Evolutionary conservation across 441 rosid species (phyloP), one percentile per base, ranked within the genome.

Genomic region (Geranium incanum): DNA sequence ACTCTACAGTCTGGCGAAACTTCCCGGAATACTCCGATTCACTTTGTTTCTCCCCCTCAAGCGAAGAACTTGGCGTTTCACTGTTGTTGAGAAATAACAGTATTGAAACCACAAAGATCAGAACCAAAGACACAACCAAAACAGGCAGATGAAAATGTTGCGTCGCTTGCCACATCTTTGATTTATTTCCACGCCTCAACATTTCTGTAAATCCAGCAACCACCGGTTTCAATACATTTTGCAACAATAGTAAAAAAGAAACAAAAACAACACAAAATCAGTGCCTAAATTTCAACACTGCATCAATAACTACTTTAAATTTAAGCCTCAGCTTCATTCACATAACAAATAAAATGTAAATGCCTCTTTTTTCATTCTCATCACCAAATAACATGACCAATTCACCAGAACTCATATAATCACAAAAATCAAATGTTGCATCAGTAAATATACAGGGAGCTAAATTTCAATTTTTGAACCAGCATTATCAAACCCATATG

Each of bases 171-270:
- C 81, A 79, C 7, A 74, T 67, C 82, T 77, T 88, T 28, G 71
- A 28, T 81, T 77, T 85, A 16, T 70, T 70, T 59, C 83, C 83
- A 48, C 70, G 97, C 81, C 80, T 94, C 79, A 76, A 68, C 97
- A 94, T 94, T 48, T 60, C 89, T 81, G 81, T 28, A 50, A 72
- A 70, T 7, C 23, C 64, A 59, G 19, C 16, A 59, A 59, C 8
- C 64, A 59, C 64, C 16, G 64, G 64, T 59, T 59, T 59, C 64
- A 59, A 59, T 18, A 59, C 28, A 4, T 16, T 59, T 59, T 19
- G 23, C 64, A 59, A 18, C 8, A 59, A 0, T 2, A 6, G 18
- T 4, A 15, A 57, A n/a, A 15, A 15, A 9, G 28, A 59, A 18
- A 59, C 64, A 59, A 23, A 18, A 59, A 8, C 63, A 15, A 57